These are phyloP conservation scores for Pavlovales sp. DNA, from an alignment of 208 protist genomes.

Conservation along the genomic window DNA sequence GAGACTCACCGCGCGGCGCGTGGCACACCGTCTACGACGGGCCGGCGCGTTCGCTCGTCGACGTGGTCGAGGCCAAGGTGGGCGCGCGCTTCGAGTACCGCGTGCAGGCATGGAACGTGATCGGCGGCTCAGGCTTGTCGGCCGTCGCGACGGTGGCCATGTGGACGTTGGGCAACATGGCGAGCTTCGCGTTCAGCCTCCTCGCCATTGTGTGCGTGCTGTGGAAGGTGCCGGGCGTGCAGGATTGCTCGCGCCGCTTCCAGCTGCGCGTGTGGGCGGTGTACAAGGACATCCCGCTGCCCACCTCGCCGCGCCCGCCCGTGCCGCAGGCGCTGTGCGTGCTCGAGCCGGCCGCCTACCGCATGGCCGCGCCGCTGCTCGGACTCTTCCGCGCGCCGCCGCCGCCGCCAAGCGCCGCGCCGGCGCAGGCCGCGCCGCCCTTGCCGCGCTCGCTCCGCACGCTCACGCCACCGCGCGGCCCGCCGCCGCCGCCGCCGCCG, in stretches of 20 bases:
- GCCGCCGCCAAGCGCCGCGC: too few species aligned
- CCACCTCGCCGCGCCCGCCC: neutral
- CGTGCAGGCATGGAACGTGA: neutral
- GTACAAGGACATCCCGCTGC: neutral
- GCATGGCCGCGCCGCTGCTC: too few species aligned
- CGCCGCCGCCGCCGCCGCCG: too few species aligned
- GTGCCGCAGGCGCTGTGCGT: too few species aligned
- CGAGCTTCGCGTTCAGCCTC: too few species aligned
- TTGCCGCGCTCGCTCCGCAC: too few species aligned
- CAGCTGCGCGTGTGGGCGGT: neutral
- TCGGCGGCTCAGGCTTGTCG: neutral
- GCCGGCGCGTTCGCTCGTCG: neutral
- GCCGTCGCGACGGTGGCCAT: too few species aligned
- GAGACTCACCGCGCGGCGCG: neutral
- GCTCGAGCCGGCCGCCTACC: too few species aligned
- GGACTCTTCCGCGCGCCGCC: too few species aligned
- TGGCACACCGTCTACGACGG: neutral
- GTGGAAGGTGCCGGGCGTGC: neutral
- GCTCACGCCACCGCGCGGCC: too few species aligned
- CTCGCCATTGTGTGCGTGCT: neutral
- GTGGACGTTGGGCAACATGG: too few species aligned
- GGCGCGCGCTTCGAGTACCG: neutral
- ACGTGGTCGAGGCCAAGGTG: neutral
- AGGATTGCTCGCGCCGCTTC: neutral
- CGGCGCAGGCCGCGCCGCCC: too few species aligned